Conservation (phyloP, 1,139 yeast genomes). For the Kazachstania sp. region DNA sequence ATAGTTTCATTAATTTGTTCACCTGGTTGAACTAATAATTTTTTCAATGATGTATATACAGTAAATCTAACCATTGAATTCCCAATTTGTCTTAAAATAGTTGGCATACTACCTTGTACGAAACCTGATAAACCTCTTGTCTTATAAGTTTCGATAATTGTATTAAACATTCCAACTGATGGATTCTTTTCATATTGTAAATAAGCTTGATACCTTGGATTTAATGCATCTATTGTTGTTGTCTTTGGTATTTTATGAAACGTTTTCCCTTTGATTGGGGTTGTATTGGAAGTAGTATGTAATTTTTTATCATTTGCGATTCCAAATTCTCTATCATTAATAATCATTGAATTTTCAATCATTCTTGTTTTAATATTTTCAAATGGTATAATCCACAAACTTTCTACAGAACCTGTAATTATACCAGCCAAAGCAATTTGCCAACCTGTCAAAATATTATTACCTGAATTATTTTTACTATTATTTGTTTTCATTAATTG, state of each 20-base stretch:
- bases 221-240: slow-evolving; percentile 4
- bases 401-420: slow-evolving; percentile 75
- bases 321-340: slow-evolving; percentile 1
- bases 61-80: slow-evolving; percentile 80
- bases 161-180: slow-evolving; percentile 43
- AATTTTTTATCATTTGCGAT: neutral
- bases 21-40: slow-evolving; percentile 47
- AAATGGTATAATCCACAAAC: slow-evolving; percentile 80
- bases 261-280: slow-evolving; percentile 9
- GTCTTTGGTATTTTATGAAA: slow-evolving; percentile 15
- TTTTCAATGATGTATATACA: slow-evolving; percentile 69
- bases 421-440: slow-evolving; percentile 75
- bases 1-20: slow-evolving; percentile 32
- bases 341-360: slow-evolving; percentile 54
- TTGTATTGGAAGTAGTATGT: neutral
- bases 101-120: slow-evolving; percentile 72
- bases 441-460: slow-evolving; percentile 56
- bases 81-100: slow-evolving; percentile 68
- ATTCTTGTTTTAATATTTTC: slow-evolving; percentile 79
- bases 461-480: slow-evolving; percentile 33
- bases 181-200: slow-evolving; percentile 40
- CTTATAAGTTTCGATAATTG: slow-evolving; percentile 56
- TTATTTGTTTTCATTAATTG: slow-evolving; percentile 51
- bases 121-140: slow-evolving; percentile 76
- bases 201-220: slow-evolving; percentile 14